A percentile compares a stretch with the other conserved stretches of the same genome.
Conservation (phyloP, 1,139 yeast species). For the Candida dubliniensis region DNA sequence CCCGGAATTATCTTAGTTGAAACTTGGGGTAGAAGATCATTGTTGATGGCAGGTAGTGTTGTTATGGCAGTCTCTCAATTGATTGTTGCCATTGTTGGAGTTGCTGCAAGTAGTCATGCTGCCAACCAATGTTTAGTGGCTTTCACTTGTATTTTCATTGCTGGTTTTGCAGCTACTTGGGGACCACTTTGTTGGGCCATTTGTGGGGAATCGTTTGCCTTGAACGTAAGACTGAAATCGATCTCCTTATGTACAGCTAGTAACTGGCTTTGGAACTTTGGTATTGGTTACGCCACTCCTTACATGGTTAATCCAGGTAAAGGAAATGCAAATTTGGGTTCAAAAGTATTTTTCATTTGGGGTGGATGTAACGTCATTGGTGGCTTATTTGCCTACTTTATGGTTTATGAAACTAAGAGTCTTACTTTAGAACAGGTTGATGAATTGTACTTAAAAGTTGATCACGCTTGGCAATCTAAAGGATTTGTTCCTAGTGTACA, state of each 20-base stretch:
- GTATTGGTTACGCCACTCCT: slow-evolving; percentile 68
- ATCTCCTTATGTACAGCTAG: slow-evolving; percentile 66
- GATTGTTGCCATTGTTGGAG: slow-evolving; percentile 70
- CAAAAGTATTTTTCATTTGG: slow-evolving; percentile 73
- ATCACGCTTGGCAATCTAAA: slow-evolving; percentile 35
- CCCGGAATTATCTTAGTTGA: slow-evolving; percentile 42
- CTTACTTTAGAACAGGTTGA: slow-evolving; percentile 74
- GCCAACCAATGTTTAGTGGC: slow-evolving; percentile 62
- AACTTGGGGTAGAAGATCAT: slow-evolving; percentile 37
- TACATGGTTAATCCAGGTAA: slow-evolving; percentile 60
- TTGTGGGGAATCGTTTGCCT: slow-evolving; percentile 65
- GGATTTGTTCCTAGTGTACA: slow-evolving; percentile 33
- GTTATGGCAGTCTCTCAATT: slow-evolving; percentile 67
- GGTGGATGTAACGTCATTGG: slow-evolving; percentile 41
- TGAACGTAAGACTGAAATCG: slow-evolving; percentile 67
- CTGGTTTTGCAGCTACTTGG: slow-evolving; percentile 72
- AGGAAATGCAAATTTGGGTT: slow-evolving; percentile 62
- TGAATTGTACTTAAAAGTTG: slow-evolving; percentile 30
- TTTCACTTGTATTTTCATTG: slow-evolving; percentile 64
- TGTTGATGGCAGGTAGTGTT: slow-evolving; percentile 52
- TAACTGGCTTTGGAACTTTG: slow-evolving; percentile 74
- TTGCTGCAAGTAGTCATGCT: slow-evolving; percentile 32
- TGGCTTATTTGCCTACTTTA: slow-evolving; percentile 61
- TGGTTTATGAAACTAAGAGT: slow-evolving; percentile 74
- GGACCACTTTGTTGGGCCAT: slow-evolving; percentile 76